These are phyloP conservation scores for Paratrypanosoma confusum DNA, from an alignment of 208 protist genomes.

Conservation along the genomic window DNA sequence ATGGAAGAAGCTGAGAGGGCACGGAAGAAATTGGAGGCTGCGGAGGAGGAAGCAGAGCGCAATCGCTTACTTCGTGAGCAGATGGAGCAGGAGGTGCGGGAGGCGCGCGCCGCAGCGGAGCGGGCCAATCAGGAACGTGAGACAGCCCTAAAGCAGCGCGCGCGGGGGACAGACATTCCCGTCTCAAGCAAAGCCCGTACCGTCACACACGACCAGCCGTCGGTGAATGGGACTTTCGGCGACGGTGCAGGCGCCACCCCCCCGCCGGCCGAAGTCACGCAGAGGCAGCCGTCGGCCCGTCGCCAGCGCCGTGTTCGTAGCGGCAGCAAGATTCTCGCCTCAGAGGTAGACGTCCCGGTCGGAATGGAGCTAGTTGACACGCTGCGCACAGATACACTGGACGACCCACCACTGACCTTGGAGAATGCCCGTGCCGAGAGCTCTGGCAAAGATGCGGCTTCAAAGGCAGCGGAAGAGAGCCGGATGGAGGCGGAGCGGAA, in stretches of 20 bases:
- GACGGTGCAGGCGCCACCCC: not conserved
- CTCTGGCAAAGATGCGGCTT: conserved; percentile 19
- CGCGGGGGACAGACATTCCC: conserved; percentile 5
- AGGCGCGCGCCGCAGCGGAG: not conserved
- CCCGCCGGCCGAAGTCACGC: too few species aligned
- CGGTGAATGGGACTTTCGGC: conserved; percentile 9
- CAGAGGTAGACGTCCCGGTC: too few species aligned
- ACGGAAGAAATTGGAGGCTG: too few species aligned
- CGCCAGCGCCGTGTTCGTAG: too few species aligned
- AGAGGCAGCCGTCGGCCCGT: too few species aligned
- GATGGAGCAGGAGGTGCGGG: not conserved
- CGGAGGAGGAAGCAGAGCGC: not conserved
- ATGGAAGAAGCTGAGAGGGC: too few species aligned
- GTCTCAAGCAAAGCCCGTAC: conserved; percentile 1
- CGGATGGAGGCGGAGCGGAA: conserved; percentile 21
- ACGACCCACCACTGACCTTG: too few species aligned
- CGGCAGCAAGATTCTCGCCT: too few species aligned
- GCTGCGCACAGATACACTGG: too few species aligned
- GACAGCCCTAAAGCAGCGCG: conserved; percentile 2
- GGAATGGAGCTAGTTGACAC: too few species aligned
- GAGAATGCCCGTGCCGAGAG: too few species aligned
- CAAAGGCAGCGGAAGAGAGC: conserved; percentile 12
- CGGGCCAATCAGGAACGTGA: not conserved
- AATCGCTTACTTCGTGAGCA: too few species aligned
- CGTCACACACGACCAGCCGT: conserved; percentile 3